Percentiles rank a stretch among this genome's conserved stretches.
These are phyloP conservation scores for Coemansia sp. DNA, from an alignment of 192 early-diverging fungal genomes.

Conservation along the genomic window DNA sequence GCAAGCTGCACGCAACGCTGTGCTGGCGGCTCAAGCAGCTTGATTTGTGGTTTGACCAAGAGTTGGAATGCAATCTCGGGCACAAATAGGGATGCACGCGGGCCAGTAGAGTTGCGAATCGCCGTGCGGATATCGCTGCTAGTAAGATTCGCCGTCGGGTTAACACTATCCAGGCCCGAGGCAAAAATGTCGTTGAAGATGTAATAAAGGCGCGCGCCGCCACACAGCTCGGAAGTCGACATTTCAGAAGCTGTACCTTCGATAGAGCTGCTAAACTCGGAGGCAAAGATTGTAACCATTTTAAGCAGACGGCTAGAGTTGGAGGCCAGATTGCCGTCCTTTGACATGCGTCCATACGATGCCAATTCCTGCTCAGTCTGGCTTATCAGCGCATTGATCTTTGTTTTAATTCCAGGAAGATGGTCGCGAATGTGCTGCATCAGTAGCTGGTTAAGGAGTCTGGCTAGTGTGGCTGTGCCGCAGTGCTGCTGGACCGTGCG, in stretches of 20 bases:
- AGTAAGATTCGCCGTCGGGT: conserved; percentile 68
- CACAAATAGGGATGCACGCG: conserved; percentile 76
- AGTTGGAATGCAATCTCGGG: conserved; percentile 85
- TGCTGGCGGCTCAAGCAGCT: conserved; percentile 69
- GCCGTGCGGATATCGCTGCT: conserved; percentile 76
- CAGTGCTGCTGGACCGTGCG: conserved; percentile 68
- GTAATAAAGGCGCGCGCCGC: conserved; percentile 80
- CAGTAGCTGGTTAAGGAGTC: conserved; percentile 70
- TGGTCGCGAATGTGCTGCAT: conserved; percentile 79
- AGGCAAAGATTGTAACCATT: conserved; percentile 73
- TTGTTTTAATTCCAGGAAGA: conserved; percentile 73
- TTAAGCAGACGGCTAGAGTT: conserved; percentile 61
- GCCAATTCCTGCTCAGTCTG: conserved; percentile 74
- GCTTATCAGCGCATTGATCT: conserved; percentile 71
- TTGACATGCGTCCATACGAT: conserved; percentile 61
- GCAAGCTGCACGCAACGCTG: conserved; percentile 79
- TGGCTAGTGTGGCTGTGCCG: conserved; percentile 69
- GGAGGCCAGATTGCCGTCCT: conserved; percentile 20
- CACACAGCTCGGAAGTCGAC: conserved; percentile 74
- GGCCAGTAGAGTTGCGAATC: conserved; percentile 81
- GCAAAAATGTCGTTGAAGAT: conserved; percentile 82
- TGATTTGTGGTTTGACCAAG: conserved; percentile 78
- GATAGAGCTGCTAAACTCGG: conserved; percentile 73
- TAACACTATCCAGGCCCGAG: conserved; percentile 67
- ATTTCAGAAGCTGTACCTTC: conserved; percentile 72